Evolutionary conservation across 225 moss, liverwort and hornwort species (phyloP), one percentile per base, ranked within the genome.

Genomic region (Ulota crispa): DNA sequence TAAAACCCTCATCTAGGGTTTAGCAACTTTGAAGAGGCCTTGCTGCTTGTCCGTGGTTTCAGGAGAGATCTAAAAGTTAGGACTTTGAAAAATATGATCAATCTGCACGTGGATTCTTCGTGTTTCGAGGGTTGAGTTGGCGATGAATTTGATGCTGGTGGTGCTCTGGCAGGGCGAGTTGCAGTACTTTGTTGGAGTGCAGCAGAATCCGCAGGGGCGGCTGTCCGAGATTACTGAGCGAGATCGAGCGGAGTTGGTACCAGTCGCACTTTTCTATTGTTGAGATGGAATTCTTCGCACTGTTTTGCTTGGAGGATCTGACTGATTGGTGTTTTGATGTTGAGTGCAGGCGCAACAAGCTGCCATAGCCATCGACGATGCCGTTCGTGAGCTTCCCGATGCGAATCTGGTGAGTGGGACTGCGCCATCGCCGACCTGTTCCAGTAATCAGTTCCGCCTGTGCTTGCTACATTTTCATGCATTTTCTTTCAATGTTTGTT

Each of bases 151-250:
- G 45, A 45, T 14, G 63, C 7, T 57, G 57, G 10, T 57, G n/a
- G n/a, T 10, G 56, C 19, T 78, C 36, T 74, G 37, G 65, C 91
- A 96, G 94, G 97, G 94, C 41, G 95, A 98, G 82, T 84, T 98
- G 89, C 97, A 98, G 73, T 98, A 98, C 77, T 95, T 98, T 55
- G 90, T 98, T 18, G 97, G 95, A 84, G 95, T 98, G 70, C 97
- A 98, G 78, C 90, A 92, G 75, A 94, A 93, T 86, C 94, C 93
- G 8, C 91, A 95, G 68, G 87, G 90, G 63, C 86, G 90, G 8
- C 81, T 98, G 60, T 94, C 95, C 37, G 90, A 93, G 41, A 87
- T 83, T 36, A 91, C 94, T 2, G 95, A 94, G 83, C 84, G 85
- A 80, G 91, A 88, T 30, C 91, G 93, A 71, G 88, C 87, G 63